Evolutionary conservation across 179 eudicot genomes (phyloP).

Genomic region (Patellifolia procumbens): DNA sequence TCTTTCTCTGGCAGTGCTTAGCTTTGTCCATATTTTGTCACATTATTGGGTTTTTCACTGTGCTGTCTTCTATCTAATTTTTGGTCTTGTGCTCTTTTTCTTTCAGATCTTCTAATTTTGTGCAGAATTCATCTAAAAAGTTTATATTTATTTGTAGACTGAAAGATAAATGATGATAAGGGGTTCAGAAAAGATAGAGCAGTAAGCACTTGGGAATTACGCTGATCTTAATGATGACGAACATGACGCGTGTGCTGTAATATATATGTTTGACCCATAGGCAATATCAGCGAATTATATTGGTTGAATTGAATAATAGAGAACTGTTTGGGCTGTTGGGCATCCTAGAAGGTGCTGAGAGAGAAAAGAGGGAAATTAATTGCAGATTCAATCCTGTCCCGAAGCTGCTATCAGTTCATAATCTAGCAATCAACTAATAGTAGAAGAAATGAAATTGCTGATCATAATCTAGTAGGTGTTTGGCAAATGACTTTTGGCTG

Average conservation of each 20-base stretch:
- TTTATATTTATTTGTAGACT: not conserved
- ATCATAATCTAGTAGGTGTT: too few relatives aligned
- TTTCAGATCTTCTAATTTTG: not conserved
- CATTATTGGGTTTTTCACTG: not conserved
- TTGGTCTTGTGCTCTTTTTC: not conserved
- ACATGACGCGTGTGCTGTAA: not conserved
- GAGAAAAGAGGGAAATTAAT: too few relatives aligned
- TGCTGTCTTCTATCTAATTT: not conserved
- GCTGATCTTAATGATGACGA: not conserved
- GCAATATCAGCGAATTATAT: not conserved
- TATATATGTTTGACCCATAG: not conserved
- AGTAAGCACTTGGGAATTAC: not conserved
- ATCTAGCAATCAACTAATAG: too few relatives aligned
- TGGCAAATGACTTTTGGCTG: too few relatives aligned
- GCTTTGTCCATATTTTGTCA: not conserved
- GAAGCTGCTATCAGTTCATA: too few relatives aligned
- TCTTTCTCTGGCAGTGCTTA: not conserved
- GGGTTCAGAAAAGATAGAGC: not conserved
- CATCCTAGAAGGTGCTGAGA: too few relatives aligned
- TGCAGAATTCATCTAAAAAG: not conserved
- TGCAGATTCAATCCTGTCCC: too few relatives aligned
- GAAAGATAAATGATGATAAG: not conserved
- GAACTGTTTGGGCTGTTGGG: too few relatives aligned
- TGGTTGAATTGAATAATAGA: too few relatives aligned
- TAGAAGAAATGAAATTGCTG: too few relatives aligned